Conservation (phyloP, 768 basidiomycete species). For the Rhodotorula graminis region DNA sequence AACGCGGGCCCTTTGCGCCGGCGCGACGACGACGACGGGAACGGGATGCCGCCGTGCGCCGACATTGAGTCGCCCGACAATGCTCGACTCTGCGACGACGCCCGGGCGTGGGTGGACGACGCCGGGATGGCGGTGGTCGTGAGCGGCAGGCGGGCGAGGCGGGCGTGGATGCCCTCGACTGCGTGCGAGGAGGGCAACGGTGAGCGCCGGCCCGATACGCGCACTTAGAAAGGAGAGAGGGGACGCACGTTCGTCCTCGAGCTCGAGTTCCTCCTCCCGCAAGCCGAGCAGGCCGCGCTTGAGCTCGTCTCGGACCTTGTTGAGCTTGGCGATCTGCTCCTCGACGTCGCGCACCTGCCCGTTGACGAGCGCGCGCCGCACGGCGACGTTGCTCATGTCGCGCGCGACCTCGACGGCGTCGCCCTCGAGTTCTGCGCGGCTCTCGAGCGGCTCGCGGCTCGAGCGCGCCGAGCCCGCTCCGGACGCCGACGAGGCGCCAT, state of each 20-base stretch:
- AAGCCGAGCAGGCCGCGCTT: slow-evolving; percentile 76
- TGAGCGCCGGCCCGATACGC: neutral
- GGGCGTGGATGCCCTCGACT: slow-evolving; percentile 80
- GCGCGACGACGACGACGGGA: slow-evolving; percentile 8
- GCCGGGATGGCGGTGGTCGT: neutral
- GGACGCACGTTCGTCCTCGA: slow-evolving; percentile 87
- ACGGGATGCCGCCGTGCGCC: no score
- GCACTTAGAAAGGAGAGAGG: neutral
- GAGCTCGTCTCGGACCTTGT: slow-evolving; percentile 70
- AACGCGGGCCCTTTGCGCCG: slow-evolving; percentile 72
- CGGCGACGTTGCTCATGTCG: slow-evolving; percentile 89
- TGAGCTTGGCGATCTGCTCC: slow-evolving; percentile 78
- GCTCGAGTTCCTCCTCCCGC: slow-evolving; percentile 90
- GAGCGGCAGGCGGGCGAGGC: slow-evolving; percentile 13
- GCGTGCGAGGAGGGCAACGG: slow-evolving; percentile 6
- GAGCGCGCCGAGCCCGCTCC: no score
- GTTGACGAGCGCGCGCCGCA: slow-evolving; percentile 74
- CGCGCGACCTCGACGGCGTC: slow-evolving; percentile 79
- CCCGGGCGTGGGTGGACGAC: neutral
- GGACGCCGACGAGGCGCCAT: slow-evolving; percentile 49
- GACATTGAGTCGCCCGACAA: neutral
- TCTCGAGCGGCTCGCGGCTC: slow-evolving; percentile 53
- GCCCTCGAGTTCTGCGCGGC: slow-evolving; percentile 60
- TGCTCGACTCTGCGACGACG: neutral
- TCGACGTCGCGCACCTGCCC: slow-evolving; percentile 85